phyloP scores from a whole-genome alignment of 495 filamentous ascomycete genomes.

The Glutinoglossum americanum region DNA sequence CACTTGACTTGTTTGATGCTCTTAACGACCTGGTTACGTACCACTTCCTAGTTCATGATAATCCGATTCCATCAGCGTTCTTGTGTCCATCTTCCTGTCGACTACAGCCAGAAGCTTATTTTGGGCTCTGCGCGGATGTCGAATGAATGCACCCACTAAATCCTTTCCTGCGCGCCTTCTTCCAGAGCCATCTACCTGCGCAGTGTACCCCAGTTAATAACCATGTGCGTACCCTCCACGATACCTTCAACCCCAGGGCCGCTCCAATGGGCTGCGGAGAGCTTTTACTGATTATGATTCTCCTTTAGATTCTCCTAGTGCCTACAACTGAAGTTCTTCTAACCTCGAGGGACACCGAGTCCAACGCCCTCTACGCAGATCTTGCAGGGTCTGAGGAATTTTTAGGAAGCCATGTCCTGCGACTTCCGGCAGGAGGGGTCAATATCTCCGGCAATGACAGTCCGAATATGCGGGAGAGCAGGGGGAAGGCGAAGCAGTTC shows the following conservation, averaged over 20 bases:
- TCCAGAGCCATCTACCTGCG: constrained; percentile 76
- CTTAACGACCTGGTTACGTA: background rate
- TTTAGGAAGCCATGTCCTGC: constrained; percentile 86
- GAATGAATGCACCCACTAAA: constrained; percentile 97
- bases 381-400: constrained; percentile 82
- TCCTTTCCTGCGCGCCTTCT: constrained; percentile 94
- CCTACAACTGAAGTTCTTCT: constrained; percentile 81
- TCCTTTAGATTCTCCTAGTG: constrained; percentile 58
- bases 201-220: constrained; percentile 87
- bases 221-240: constrained; percentile 39
- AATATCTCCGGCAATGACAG: constrained; percentile 43
- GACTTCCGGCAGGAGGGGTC: constrained; percentile 40
- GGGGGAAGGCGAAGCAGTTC: constrained; percentile 84
- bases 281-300: constrained; percentile 4
- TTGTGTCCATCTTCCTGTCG: background rate
- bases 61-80: background rate
- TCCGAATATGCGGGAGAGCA: constrained; percentile 62
- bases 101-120: background rate
- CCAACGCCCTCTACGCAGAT: constrained; percentile 53
- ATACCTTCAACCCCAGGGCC: background rate
- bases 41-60: background rate
- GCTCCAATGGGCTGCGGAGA: background rate
- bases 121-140: constrained; percentile 3
- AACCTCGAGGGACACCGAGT: constrained; percentile 74
- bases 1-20: background rate